A percentile compares a stretch with the other conserved stretches of the same genome.
Evolutionary conservation across 2,329 filamentous ascomycete genomes (phyloP).

Genomic region (Cercospora berteroae): DNA sequence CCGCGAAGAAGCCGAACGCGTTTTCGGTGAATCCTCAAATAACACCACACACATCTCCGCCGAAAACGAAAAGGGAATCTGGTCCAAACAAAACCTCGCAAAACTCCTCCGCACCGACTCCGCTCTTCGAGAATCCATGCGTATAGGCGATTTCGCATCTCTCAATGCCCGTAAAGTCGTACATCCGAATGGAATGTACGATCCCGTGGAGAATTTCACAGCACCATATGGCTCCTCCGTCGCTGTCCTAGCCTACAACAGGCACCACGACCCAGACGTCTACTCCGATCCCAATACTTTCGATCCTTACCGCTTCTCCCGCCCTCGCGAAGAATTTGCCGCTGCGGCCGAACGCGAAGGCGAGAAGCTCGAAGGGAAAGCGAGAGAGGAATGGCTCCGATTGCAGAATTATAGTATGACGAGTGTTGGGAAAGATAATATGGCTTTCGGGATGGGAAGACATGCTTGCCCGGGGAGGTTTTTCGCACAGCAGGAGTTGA

Average conservation of each 20-base stretch:
- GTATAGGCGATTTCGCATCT: slow-evolving; percentile 28
- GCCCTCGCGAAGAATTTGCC: slow-evolving; percentile 26
- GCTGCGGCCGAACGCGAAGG: slow-evolving; percentile 6
- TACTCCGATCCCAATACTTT: slow-evolving; percentile 32
- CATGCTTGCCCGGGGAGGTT: slow-evolving; percentile 41
- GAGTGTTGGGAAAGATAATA: slow-evolving; percentile 32
- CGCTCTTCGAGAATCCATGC: slow-evolving; percentile 37
- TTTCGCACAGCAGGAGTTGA: slow-evolving; percentile 19
- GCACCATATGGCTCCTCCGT: slow-evolving; percentile 29
- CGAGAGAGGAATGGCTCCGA: slow-evolving; percentile 22
- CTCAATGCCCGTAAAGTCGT: slow-evolving; percentile 32
- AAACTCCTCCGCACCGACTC: slow-evolving; percentile 33
- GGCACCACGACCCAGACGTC: slow-evolving; percentile 34
- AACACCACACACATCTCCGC: slow-evolving; percentile 4
- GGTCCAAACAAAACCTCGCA: slow-evolving; percentile 29
- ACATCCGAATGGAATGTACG: slow-evolving; percentile 28
- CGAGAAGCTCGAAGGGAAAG: slow-evolving; percentile 6
- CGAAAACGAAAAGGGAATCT: slow-evolving; percentile 5
- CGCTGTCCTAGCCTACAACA: slow-evolving; percentile 23
- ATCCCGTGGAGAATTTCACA: slow-evolving; percentile 25
- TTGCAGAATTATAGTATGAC: slow-evolving; percentile 30
- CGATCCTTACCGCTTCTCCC: slow-evolving; percentile 37
- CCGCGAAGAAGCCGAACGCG: slow-evolving; percentile 32
- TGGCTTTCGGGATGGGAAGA: slow-evolving; percentile 35
- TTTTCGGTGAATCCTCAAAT: slow-evolving; percentile 17